Conservation (phyloP, 169 alveolate genomes). For the Plasmodium inui region DNA sequence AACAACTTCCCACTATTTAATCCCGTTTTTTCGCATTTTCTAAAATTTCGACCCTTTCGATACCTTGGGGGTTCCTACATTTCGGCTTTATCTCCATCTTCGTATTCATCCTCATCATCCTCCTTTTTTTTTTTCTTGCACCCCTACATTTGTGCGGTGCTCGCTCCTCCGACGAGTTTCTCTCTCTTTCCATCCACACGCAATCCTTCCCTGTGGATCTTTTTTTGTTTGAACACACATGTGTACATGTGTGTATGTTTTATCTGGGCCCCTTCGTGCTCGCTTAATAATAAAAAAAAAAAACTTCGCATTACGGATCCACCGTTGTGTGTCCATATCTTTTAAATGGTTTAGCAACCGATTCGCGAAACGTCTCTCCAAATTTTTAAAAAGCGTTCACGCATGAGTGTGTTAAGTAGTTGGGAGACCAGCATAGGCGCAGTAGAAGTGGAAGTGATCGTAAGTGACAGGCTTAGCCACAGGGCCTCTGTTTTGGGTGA, state of each 20-base stretch:
- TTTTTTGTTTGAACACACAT: constrained; percentile 6
- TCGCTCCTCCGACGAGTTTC: not conserved
- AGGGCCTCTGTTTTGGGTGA: too few species aligned
- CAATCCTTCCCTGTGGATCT: not conserved
- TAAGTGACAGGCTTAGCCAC: too few species aligned
- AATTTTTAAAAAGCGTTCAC: not conserved
- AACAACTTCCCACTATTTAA: not conserved
- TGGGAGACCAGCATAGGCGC: too few species aligned
- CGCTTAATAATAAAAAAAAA: not conserved
- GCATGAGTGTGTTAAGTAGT: not conserved
- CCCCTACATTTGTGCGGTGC: not conserved
- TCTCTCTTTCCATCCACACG: not conserved
- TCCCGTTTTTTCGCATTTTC: not conserved
- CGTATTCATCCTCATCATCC: not conserved
- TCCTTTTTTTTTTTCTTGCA: constrained; percentile 7
- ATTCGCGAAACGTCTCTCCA: not conserved
- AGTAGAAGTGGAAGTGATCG: too few species aligned
- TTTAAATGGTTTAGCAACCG: not conserved
- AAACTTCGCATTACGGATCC: not conserved
- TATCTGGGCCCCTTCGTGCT: not conserved
- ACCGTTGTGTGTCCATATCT: not conserved
- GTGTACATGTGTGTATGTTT: not conserved
- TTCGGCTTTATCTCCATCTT: not conserved
- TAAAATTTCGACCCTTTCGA: not conserved
- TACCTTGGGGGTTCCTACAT: not conserved